A percentile compares a stretch with the other conserved stretches of the same genome.
Conservation (phyloP, 306 rosid species). For the Macrotyloma uniflorum region DNA sequence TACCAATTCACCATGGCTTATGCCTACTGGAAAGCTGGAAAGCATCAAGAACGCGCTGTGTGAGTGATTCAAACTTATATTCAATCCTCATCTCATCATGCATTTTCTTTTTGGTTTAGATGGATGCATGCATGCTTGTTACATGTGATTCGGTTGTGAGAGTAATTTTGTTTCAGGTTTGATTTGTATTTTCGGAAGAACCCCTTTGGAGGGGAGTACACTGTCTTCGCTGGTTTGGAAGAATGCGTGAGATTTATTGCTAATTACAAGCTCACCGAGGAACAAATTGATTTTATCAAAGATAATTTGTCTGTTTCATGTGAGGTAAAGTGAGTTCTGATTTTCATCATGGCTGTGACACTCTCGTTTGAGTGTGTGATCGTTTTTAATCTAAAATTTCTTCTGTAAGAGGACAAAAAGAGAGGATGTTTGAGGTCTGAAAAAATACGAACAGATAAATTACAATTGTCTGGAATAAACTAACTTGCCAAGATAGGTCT, state of each 20-base stretch:
- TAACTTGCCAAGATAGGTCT: too few relatives aligned
- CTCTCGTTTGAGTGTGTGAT: background rate
- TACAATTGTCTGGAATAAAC: too few relatives aligned
- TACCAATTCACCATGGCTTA: constrained; percentile 97
- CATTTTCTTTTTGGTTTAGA: background rate
- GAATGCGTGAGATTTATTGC: constrained; percentile 76
- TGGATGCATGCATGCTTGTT: background rate
- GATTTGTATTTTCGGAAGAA: constrained; percentile 86
- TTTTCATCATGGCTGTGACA: background rate
- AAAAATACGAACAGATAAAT: background rate
- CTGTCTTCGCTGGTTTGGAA: constrained; percentile 82
- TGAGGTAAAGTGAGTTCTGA: constrained; percentile 55
- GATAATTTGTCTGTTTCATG: constrained; percentile 63
- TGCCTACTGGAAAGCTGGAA: constrained; percentile 95
- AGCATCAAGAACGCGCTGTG: constrained; percentile 86
- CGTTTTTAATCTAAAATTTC: background rate
- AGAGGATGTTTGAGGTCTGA: background rate
- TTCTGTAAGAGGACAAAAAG: background rate
- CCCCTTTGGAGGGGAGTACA: constrained; percentile 89
- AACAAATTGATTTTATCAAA: constrained; percentile 62
- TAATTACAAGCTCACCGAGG: constrained; percentile 67
- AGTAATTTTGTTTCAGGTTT: constrained; percentile 56
- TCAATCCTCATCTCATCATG: constrained; percentile 6
- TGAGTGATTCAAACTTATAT: constrained; percentile 32
- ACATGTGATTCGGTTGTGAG: constrained; percentile 13